These are phyloP conservation scores for Euryodendron excelsum DNA, from an alignment of 148 eudicot species.

Conservation along the genomic window DNA sequence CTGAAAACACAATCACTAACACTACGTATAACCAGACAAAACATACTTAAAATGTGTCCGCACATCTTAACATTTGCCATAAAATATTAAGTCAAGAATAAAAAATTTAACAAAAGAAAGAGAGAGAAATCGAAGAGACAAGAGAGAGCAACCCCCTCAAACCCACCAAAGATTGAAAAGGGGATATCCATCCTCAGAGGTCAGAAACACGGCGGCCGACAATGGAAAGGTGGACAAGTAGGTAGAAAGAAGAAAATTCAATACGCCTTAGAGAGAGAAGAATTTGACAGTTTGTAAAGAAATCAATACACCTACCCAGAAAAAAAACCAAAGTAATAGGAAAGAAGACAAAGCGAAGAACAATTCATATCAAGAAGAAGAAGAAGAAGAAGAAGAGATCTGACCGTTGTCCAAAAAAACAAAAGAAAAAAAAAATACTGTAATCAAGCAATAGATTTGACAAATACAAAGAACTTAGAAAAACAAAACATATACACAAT, in stretches of 20 bases:
- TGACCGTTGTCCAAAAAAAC: too few relatives aligned
- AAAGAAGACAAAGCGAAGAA: too few relatives aligned
- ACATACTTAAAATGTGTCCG: too few relatives aligned
- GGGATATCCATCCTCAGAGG: not conserved
- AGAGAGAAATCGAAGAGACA: not conserved
- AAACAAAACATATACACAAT: not conserved
- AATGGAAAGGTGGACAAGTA: not conserved
- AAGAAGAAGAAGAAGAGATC: too few relatives aligned
- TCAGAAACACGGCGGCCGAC: not conserved
- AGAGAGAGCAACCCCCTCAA: not conserved
- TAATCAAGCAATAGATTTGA: not conserved
- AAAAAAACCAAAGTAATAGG: not conserved
- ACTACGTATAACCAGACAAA: too few relatives aligned
- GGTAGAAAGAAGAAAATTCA: not conserved
- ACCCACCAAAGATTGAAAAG: not conserved
- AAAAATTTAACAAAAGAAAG: not conserved
- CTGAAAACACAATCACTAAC: too few relatives aligned
- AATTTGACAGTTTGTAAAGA: not conserved
- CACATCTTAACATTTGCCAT: too few relatives aligned
- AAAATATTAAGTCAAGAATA: not conserved
- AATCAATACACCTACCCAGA: not conserved
- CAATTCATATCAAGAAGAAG: too few relatives aligned
- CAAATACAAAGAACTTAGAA: not conserved
- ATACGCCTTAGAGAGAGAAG: not conserved
- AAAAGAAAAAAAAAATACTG: too few relatives aligned